phyloP scores from a whole-genome alignment of 257 asterid genomes.

The Rauvolfia tetraphylla region DNA sequence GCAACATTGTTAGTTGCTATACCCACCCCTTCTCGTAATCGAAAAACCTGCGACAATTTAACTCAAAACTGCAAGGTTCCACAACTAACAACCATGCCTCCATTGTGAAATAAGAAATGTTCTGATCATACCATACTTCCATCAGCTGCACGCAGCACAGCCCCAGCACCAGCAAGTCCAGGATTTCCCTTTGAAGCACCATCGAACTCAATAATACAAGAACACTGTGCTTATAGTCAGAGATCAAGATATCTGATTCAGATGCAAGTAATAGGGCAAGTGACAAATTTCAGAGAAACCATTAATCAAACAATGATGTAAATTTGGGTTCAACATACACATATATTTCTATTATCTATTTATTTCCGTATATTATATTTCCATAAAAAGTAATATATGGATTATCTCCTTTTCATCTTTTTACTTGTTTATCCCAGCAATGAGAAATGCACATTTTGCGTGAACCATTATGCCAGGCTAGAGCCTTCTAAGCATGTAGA shows the following conservation, averaged over 20 bases:
- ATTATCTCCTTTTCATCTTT: background rate
- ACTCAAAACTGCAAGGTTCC: constrained; percentile 1
- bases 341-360: background rate
- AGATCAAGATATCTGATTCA: constrained; percentile 29
- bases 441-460: too few relatives aligned
- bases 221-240: constrained; percentile 45
- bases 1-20: constrained; percentile 93
- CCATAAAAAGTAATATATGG: background rate
- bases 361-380: background rate
- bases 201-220: constrained; percentile 84
- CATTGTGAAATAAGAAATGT: constrained; percentile 3
- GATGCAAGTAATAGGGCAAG: constrained; percentile 8
- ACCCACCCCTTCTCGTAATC: constrained; percentile 94
- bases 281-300: background rate
- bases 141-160: constrained; percentile 75
- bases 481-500: background rate
- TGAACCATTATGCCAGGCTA: background rate
- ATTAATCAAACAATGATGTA: background rate
- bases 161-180: constrained; percentile 97
- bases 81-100: background rate
- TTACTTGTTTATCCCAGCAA: background rate
- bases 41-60: constrained; percentile 49
- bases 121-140: constrained; percentile 66
- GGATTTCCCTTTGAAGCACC: constrained; percentile 99
- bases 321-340: background rate